A percentile compares a stretch with the other conserved stretches of the same genome.
phyloP scores from a whole-genome alignment of 2,329 filamentous ascomycete genomes.

The Dothidotthia symphoricarpi region DNA sequence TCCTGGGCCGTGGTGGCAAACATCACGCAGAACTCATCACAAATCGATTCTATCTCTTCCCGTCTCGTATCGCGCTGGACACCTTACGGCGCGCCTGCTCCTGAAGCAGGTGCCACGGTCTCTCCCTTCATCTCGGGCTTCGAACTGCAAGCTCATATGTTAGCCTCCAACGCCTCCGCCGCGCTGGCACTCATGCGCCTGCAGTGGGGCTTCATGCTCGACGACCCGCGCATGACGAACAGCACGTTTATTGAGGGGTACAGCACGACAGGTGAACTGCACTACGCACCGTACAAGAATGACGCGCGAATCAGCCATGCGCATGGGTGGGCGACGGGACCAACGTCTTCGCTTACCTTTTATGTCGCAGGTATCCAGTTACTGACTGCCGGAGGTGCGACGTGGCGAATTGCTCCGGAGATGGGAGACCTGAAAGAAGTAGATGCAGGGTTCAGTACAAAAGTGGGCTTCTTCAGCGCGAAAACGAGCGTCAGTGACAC shows the following conservation, averaged over 20 bases:
- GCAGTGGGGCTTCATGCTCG: constrained; percentile 58
- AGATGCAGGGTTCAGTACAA: constrained; percentile 42
- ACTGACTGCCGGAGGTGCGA: constrained; percentile 36
- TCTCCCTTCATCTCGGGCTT: constrained; percentile 52
- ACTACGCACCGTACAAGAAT: constrained; percentile 52
- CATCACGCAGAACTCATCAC: constrained; percentile 33
- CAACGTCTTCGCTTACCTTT: constrained; percentile 46
- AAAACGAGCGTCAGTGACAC: constrained; percentile 21
- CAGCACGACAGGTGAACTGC: constrained; percentile 46
- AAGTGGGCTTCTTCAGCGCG: constrained; percentile 40
- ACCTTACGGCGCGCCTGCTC: constrained; percentile 48
- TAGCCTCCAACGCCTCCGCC: constrained; percentile 41
- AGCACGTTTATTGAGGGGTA: constrained; percentile 55
- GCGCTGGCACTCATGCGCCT: constrained; percentile 48
- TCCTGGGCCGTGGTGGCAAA: constrained; percentile 44
- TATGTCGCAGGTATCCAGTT: constrained; percentile 46
- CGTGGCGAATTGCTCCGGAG: constrained; percentile 40
- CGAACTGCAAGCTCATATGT: constrained; percentile 48
- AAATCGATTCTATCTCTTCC: constrained; percentile 33
- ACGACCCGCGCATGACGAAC: constrained; percentile 55
- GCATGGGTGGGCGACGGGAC: constrained; percentile 54
- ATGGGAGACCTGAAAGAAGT: constrained; percentile 38
- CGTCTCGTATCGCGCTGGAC: constrained; percentile 42
- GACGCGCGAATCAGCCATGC: constrained; percentile 51
- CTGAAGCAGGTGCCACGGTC: constrained; percentile 49